phyloP scores from a whole-genome alignment of 306 rosid species.

The Glycyrrhiza uralensis region DNA sequence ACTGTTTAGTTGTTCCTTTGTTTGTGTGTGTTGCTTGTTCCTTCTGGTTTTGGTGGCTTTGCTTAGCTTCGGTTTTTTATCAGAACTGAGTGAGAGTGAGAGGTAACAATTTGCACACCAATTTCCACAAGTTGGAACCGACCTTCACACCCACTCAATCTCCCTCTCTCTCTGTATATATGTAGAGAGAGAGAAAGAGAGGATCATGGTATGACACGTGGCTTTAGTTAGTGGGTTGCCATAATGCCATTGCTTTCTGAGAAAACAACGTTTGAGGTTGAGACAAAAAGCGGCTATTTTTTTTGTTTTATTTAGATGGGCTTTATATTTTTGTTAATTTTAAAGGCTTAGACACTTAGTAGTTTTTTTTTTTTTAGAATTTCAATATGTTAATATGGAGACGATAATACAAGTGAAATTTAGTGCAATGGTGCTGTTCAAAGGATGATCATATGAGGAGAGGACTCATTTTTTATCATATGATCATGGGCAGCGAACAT shows the following conservation, averaged over 20 bases:
- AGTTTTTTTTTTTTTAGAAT: background rate
- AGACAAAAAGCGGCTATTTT: background rate
- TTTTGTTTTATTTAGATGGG: background rate
- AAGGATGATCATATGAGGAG: too few species aligned
- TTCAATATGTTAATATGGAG: too few species aligned
- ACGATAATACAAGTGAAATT: too few species aligned
- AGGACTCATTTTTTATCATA: too few species aligned
- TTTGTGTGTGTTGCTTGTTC: background rate
- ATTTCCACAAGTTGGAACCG: slow-evolving; percentile 15
- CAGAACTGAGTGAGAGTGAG: background rate
- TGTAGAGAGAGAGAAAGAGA: background rate
- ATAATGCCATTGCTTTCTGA: background rate
- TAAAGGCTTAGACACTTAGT: background rate
- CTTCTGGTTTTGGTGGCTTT: background rate
- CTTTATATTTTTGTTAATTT: background rate
- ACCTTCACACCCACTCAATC: background rate
- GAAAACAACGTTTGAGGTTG: slow-evolving; percentile 18
- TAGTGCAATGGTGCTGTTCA: too few species aligned
- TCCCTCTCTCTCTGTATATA: background rate
- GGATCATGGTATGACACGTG: background rate
- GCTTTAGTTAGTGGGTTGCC: background rate
- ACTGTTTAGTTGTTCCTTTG: background rate
- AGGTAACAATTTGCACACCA: background rate
- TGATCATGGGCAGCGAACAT: too few species aligned
- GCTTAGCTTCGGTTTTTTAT: background rate